Percentiles rank a stretch among this genome's conserved stretches.
Evolutionary conservation across 257 asterid species (phyloP).

Genomic region (Solanum arcanum): DNA sequence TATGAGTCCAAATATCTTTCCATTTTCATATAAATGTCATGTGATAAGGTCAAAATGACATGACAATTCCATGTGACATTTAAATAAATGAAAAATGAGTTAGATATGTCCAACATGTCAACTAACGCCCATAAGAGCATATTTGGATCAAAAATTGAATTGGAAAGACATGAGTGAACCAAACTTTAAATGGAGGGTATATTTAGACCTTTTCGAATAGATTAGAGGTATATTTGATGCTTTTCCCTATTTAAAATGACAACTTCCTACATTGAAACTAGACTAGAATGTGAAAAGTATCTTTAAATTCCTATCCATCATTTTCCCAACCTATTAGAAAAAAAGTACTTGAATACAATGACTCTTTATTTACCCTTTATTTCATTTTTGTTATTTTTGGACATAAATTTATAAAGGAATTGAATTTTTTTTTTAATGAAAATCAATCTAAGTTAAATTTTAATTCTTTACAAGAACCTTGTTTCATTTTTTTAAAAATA

Average conservation of each 20-base stretch:
- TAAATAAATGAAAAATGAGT: too few species aligned
- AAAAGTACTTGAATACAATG: too few species aligned
- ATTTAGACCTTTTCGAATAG: too few species aligned
- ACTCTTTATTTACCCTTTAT: not conserved
- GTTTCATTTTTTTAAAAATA: not conserved
- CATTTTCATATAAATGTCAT: too few species aligned
- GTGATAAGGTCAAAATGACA: too few species aligned
- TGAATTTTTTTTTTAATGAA: not conserved
- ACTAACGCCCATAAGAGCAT: too few species aligned
- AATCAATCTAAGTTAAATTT: not conserved
- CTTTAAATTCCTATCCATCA: not conserved
- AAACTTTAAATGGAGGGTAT: too few species aligned
- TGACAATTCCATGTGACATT: too few species aligned
- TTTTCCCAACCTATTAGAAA: not conserved
- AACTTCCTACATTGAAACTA: not conserved
- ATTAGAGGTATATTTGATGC: too few species aligned
- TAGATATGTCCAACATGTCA: too few species aligned
- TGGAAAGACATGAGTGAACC: rapidly evolving
- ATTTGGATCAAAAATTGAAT: too few species aligned
- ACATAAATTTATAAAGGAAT: not conserved
- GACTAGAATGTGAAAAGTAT: not conserved
- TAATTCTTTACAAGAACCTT: not conserved
- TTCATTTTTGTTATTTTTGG: not conserved
- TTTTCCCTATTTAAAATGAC: not conserved
- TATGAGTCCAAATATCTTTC: too few species aligned